phyloP scores from a whole-genome alignment of 805 yeast species.

The Lipomyces yamadae region DNA sequence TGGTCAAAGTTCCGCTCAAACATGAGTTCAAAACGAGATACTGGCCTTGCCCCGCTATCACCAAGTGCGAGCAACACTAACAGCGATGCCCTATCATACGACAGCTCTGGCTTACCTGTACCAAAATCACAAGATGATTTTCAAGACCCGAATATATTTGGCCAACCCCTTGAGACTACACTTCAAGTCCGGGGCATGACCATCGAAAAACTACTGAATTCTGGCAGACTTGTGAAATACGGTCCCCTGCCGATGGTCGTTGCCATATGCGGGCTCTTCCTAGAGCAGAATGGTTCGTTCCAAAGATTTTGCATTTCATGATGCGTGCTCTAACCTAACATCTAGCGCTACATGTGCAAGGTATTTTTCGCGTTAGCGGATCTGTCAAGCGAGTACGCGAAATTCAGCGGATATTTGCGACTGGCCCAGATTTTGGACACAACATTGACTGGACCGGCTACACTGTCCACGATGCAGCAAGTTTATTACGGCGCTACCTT shows the following conservation, averaged over 20 bases:
- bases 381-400: slow-evolving; percentile 85
- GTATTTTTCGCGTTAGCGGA: slow-evolving; percentile 93
- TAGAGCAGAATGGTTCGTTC: slow-evolving; percentile 68
- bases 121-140: slow-evolving; percentile 21
- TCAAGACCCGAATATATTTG: slow-evolving; percentile 60
- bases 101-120: background rate
- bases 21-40: background rate
- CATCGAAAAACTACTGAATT: slow-evolving; percentile 64
- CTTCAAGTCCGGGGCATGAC: slow-evolving; percentile 76
- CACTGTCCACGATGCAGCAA: slow-evolving; percentile 96
- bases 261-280: slow-evolving; percentile 90
- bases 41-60: slow-evolving; percentile 1
- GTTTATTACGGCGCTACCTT: slow-evolving; percentile 80
- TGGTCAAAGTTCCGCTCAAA: background rate
- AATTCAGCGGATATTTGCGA: slow-evolving; percentile 78
- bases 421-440: slow-evolving; percentile 89
- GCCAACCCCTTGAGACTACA: slow-evolving; percentile 74
- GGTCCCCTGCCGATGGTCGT: slow-evolving; percentile 92
- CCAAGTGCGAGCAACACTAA: slow-evolving; percentile 21
- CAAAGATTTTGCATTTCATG: too few species aligned
- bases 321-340: background rate
- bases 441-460: slow-evolving; percentile 89
- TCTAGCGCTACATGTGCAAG: slow-evolving; percentile 68
- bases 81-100: slow-evolving; percentile 15
- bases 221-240: slow-evolving; percentile 69